Base-by-base conservation (phyloP, 148 eudicot species). In the Camellia lanceoleosa region DNA sequence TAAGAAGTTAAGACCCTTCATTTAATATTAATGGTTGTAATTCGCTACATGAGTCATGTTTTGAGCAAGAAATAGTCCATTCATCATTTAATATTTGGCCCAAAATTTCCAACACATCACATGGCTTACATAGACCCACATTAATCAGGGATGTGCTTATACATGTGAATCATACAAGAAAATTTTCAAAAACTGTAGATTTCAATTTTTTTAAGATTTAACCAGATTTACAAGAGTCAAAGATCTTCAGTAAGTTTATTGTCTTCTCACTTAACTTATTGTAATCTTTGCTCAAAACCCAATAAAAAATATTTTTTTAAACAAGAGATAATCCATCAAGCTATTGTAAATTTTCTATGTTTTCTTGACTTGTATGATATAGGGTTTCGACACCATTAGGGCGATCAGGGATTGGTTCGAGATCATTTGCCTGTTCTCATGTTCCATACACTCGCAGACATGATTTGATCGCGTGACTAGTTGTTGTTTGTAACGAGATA, bases 91-190 rank as follows among this genome's bases (percentile, higher is more conserved):
- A 74, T 72, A 75, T 66, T 15, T 59, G 74, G 73, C 61, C 51
- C 20, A 20, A n/a, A 73, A 61, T 74, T 11, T 56, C 64, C 83
- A 60, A 60, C 64, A 55, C 58, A 10, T 55, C 58, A 55, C 70
- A 69, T 55, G 73, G 85, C 73, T 82, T 75, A 47, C 82, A 69
- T 46, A 63, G 47, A 13, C 87, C 44, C 61, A 67, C 80, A 80
- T 44, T 77, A 68, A 74, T 66, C 72, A 5, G 42, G 78, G 55
- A 55, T 76, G 63, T 52, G 68, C 41, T 79, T 71, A 46, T 42
- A 70, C 76, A 61, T 61, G 49, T 59, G 65, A 62, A 77, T 70
- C 71, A 72, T 60, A 65, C 13, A 55, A 52, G 68, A 30, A 13
- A 13, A 49, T 75, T 43, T 6, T 19, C 2, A 54, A 23, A 59